These are phyloP conservation scores for Cicer chorassanicum DNA, from an alignment of 306 rosid genomes.

Conservation along the genomic window DNA sequence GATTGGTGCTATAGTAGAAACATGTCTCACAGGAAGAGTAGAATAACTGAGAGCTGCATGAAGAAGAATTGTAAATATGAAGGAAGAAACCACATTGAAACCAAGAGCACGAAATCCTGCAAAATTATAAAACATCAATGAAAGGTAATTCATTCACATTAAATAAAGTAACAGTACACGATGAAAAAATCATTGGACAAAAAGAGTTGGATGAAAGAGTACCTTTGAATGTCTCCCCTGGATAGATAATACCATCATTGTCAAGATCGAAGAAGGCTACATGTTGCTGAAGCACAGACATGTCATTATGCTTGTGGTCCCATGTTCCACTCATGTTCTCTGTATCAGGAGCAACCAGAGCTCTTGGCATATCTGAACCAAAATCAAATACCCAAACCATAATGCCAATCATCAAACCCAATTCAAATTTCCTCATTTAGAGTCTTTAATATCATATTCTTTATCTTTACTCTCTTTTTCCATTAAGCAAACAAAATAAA, in stretches of 20 bases:
- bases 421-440: no score
- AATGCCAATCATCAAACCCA: not conserved
- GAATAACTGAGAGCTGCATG: constrained; percentile 63
- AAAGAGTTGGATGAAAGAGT: not conserved
- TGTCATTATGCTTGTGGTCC: constrained; percentile 63
- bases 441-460: no score
- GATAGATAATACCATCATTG: constrained; percentile 74
- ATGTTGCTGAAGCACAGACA: constrained; percentile 87
- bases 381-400: not conserved
- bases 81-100: constrained; percentile 61
- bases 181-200: no score
- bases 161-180: not conserved
- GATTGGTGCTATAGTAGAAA: no score
- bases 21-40: constrained; percentile 69
- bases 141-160: constrained; percentile 1
- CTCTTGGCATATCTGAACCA: constrained; percentile 67
- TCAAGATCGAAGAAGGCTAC: constrained; percentile 72
- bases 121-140: constrained; percentile 9
- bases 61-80: constrained; percentile 48
- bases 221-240: constrained; percentile 63
- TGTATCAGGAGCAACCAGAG: constrained; percentile 63
- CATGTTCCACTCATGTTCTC: constrained; percentile 73
- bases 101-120: constrained; percentile 65
- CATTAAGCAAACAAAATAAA: no score
- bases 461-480: no score